A percentile compares a stretch with the other conserved stretches of the same genome.
These are phyloP conservation scores for Pseudocercospora crystallina DNA, from an alignment of 2,329 filamentous ascomycete species.

Conservation along the genomic window DNA sequence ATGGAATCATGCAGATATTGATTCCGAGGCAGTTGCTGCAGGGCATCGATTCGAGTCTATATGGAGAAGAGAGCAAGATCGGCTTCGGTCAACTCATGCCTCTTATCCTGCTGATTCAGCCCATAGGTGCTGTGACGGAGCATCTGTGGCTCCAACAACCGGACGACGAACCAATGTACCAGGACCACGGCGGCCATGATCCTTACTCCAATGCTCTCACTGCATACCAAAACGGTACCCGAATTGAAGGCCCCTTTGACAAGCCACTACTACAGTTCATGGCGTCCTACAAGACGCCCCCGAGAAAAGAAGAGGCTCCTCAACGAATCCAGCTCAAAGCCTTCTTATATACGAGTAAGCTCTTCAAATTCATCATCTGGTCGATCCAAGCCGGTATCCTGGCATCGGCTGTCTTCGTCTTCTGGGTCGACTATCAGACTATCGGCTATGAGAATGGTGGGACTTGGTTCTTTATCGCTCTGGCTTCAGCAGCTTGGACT, in stretches of 20 bases:
- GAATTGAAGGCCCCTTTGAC: not conserved
- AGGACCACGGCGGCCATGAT: conserved; percentile 9
- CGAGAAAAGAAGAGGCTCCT: conserved; percentile 4
- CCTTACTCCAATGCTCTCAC: conserved; percentile 8
- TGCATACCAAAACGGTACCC: not conserved
- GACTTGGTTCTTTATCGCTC: conserved; percentile 15
- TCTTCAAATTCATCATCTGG: conserved; percentile 14
- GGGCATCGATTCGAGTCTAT: conserved; percentile 8
- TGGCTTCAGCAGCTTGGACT: conserved; percentile 8
- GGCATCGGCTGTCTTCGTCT: conserved; percentile 8
- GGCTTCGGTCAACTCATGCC: conserved; percentile 29
- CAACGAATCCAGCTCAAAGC: conserved; percentile 20
- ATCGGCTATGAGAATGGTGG: conserved; percentile 9
- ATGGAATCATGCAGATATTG: conserved; percentile 27
- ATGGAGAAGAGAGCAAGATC: conserved; percentile 11
- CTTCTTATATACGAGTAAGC: conserved; percentile 16
- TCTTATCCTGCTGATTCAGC: conserved; percentile 27
- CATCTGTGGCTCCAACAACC: conserved; percentile 14
- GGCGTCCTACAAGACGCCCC: conserved; percentile 13
- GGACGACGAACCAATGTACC: conserved; percentile 11
- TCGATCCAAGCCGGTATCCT: conserved; percentile 6
- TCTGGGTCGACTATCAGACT: conserved; percentile 8
- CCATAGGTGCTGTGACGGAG: conserved; percentile 23
- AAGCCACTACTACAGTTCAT: conserved; percentile 17
- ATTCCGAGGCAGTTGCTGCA: conserved; percentile 20